Evolutionary conservation across 805 yeast species (phyloP).

Genomic region (Saccharomycopsis sp.): DNA sequence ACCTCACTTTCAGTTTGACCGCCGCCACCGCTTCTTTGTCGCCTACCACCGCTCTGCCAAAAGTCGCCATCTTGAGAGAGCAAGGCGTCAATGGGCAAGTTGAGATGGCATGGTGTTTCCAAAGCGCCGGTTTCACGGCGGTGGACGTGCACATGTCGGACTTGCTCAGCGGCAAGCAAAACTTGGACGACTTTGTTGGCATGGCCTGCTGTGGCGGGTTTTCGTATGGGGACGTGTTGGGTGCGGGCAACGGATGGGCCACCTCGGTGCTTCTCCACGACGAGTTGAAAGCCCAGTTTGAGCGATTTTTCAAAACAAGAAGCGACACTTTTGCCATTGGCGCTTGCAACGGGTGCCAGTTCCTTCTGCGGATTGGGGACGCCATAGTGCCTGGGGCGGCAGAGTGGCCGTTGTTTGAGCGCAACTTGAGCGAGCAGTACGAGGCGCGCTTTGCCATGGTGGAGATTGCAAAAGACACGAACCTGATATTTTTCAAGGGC

Average conservation of each 20-base stretch:
- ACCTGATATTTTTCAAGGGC: slow-evolving; percentile 67
- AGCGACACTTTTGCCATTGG: slow-evolving; percentile 93
- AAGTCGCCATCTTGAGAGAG: slow-evolving; percentile 92
- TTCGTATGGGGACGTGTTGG: slow-evolving; percentile 96
- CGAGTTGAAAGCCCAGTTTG: slow-evolving; percentile 65
- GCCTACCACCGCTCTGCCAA: slow-evolving; percentile 63
- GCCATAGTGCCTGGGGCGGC: slow-evolving; percentile 92
- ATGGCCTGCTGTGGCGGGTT: slow-evolving; percentile 98
- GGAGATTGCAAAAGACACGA: slow-evolving; percentile 51
- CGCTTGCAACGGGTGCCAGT: slow-evolving; percentile 98
- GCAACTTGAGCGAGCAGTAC: slow-evolving; percentile 86
- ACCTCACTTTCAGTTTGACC: slow-evolving; percentile 58
- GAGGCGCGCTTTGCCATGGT: slow-evolving; percentile 92
- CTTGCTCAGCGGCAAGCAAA: slow-evolving; percentile 60
- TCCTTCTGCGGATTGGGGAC: slow-evolving; percentile 74
- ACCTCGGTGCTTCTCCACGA: slow-evolving; percentile 85
- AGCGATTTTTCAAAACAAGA: slow-evolving; percentile 74
- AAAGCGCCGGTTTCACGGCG: slow-evolving; percentile 89
- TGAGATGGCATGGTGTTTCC: slow-evolving; percentile 97
- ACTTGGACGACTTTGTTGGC: slow-evolving; percentile 77
- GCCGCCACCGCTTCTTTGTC: slow-evolving; percentile 37
- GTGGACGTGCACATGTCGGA: slow-evolving; percentile 97
- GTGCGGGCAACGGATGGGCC: slow-evolving; percentile 99
- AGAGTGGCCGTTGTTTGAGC: slow-evolving; percentile 92
- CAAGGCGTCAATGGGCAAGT: slow-evolving; percentile 98